phyloP scores from a whole-genome alignment of 306 rosid species.

The Cucumis hystrix region DNA sequence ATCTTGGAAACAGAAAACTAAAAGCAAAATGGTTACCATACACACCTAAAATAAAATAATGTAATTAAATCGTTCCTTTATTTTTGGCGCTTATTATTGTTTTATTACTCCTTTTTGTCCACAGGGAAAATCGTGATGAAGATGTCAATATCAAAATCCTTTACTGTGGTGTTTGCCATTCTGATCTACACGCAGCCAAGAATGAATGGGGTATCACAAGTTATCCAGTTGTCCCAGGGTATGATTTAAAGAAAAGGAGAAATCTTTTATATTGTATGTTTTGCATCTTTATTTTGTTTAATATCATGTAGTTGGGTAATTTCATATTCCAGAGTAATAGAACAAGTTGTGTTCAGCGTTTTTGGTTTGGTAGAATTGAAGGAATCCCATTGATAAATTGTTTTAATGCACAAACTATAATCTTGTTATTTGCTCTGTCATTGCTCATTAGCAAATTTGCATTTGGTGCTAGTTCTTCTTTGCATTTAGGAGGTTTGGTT shows the following conservation, averaged over 20 bases:
- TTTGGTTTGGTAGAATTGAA: background rate
- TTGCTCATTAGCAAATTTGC: background rate
- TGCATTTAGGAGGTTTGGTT: background rate
- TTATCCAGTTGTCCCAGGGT: constrained; percentile 93
- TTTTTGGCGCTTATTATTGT: background rate
- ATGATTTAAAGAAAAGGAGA: background rate
- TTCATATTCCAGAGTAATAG: background rate
- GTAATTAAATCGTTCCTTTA: background rate
- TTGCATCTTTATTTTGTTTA: background rate
- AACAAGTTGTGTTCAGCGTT: background rate
- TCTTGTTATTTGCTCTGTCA: background rate
- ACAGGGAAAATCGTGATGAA: constrained; percentile 60
- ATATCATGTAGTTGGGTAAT: background rate
- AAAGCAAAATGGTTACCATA: no score
- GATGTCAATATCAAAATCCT: constrained; percentile 65
- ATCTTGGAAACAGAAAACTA: no score
- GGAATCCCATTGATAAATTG: background rate
- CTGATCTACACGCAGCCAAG: constrained; percentile 58
- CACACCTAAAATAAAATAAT: no score
- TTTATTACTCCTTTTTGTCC: background rate
- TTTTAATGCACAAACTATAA: background rate
- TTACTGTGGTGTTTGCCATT: constrained; percentile 85
- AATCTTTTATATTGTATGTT: background rate
- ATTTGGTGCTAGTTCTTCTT: background rate
- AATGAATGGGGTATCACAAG: constrained; percentile 78